A percentile compares a stretch with the other conserved stretches of the same genome.
Conservation (phyloP, 2,329 filamentous ascomycete species). For the Fusarium aywerte region DNA sequence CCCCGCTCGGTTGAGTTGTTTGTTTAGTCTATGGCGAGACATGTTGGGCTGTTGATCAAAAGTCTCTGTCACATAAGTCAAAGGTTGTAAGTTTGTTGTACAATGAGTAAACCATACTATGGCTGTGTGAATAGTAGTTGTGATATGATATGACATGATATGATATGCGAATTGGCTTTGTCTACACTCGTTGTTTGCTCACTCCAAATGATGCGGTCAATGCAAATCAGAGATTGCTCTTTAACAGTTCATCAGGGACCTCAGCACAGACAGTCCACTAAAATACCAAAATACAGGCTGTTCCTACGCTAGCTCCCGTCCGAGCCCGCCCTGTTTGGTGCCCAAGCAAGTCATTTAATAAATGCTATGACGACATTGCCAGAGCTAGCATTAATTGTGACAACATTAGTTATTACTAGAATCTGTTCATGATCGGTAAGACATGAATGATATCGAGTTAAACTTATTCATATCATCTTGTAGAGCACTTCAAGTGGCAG, state of each 20-base stretch:
- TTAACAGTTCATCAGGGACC: neutral
- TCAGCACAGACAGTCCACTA: neutral
- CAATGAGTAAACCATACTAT: too few relatives aligned
- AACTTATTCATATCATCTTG: too few relatives aligned
- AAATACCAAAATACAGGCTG: slow-evolving; percentile 1
- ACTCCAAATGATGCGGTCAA: neutral
- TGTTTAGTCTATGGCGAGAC: neutral
- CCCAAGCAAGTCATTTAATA: neutral
- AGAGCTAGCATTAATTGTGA: neutral
- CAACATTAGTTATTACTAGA: neutral
- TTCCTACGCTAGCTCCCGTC: neutral
- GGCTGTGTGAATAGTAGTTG: too few relatives aligned
- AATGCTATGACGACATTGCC: neutral
- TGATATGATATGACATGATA: neutral
- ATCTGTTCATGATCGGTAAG: neutral
- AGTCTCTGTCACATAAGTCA: neutral
- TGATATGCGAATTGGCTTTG: neutral
- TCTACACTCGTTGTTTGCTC: neutral
- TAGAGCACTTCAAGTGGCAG: too few relatives aligned
- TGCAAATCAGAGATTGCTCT: neutral
- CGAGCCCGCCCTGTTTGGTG: neutral
- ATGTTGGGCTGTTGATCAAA: neutral
- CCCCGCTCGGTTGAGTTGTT: slow-evolving; percentile 1
- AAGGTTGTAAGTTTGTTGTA: too few relatives aligned
- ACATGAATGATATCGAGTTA: too few relatives aligned